A percentile compares a stretch with the other conserved stretches of the same genome.
These are phyloP conservation scores for Endoconidiophora polonica DNA, from an alignment of 2,329 filamentous ascomycete species.

Conservation along the genomic window DNA sequence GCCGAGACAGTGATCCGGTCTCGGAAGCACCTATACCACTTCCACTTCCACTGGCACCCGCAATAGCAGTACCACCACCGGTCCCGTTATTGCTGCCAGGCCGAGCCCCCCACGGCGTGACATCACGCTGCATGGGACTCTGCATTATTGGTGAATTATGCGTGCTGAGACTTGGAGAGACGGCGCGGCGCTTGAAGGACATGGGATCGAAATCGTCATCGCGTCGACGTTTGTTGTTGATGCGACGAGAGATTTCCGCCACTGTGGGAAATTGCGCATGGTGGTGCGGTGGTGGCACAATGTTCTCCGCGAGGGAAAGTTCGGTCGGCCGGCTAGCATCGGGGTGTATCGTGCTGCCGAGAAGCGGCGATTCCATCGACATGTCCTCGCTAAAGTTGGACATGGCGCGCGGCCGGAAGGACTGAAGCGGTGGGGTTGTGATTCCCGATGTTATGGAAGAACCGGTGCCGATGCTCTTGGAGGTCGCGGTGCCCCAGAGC, in stretches of 20 bases:
- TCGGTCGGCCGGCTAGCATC: slow-evolving; percentile 3
- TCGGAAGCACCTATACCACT: slow-evolving; percentile 26
- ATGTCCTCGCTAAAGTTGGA: slow-evolving; percentile 53
- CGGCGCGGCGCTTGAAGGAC: slow-evolving; percentile 78
- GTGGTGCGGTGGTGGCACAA: slow-evolving; percentile 7
- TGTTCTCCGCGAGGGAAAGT: slow-evolving; percentile 6
- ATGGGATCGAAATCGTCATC: slow-evolving; percentile 83
- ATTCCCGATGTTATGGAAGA: slow-evolving; percentile 55
- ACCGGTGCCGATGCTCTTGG: slow-evolving; percentile 35
- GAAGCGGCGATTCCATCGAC: slow-evolving; percentile 51
- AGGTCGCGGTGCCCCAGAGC: slow-evolving; percentile 8
- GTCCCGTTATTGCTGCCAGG: slow-evolving; percentile 45
- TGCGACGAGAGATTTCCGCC: slow-evolving; percentile 60
- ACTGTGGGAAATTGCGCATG: slow-evolving; percentile 39
- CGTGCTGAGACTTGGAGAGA: slow-evolving; percentile 78
- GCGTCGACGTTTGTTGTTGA: slow-evolving; percentile 66
- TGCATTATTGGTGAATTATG: slow-evolving; percentile 82
- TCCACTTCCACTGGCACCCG: slow-evolving; percentile 22
- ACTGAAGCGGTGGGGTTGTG: slow-evolving; percentile 49
- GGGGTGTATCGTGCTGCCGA: not conserved
- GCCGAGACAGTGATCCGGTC: slow-evolving; percentile 26
- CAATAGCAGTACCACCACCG: slow-evolving; percentile 28
- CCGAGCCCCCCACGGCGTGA: slow-evolving; percentile 53
- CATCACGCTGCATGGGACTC: slow-evolving; percentile 61
- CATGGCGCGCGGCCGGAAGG: slow-evolving; percentile 41